A percentile compares a stretch with the other conserved stretches of the same genome.
These are phyloP conservation scores for Westerdykella aurantiaca DNA, from an alignment of 2,329 filamentous ascomycete genomes.

Conservation along the genomic window DNA sequence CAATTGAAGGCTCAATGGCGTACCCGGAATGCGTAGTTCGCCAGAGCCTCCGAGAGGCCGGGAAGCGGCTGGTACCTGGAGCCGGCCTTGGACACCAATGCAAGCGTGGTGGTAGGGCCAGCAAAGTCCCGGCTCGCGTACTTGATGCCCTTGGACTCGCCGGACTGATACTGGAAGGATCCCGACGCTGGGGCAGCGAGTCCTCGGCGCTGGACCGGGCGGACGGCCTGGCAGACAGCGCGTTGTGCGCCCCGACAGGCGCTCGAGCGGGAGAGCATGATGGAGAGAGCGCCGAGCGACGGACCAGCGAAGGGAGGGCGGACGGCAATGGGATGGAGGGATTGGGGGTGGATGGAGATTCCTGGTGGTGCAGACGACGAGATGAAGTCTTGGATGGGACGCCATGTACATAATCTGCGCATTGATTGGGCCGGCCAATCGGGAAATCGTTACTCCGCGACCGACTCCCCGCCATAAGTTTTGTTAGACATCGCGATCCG, in stretches of 20 bases:
- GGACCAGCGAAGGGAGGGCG: constrained; percentile 44
- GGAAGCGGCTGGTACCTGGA: constrained; percentile 87
- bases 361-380: neutral
- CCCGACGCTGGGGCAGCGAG: constrained; percentile 64
- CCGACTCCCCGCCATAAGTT: neutral
- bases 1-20: constrained; percentile 17
- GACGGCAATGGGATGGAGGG: constrained; percentile 42
- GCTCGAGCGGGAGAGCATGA: constrained; percentile 64
- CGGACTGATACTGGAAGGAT: constrained; percentile 80
- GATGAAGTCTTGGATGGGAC: neutral
- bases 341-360: constrained; percentile 12
- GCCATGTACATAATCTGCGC: neutral
- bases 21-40: constrained; percentile 98
- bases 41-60: constrained; percentile 81
- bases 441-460: neutral
- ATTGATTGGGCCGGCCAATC: constrained; percentile 1
- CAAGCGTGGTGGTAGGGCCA: constrained; percentile 83
- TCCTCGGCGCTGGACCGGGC: constrained; percentile 52
- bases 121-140: constrained; percentile 84
- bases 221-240: constrained; percentile 55
- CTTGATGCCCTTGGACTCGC: constrained; percentile 84
- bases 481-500: neutral
- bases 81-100: constrained; percentile 88
- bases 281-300: constrained; percentile 34
- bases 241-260: constrained; percentile 59